Base-by-base conservation (phyloP, 345 rosid genomes). In the Moringa oleifera region DNA sequence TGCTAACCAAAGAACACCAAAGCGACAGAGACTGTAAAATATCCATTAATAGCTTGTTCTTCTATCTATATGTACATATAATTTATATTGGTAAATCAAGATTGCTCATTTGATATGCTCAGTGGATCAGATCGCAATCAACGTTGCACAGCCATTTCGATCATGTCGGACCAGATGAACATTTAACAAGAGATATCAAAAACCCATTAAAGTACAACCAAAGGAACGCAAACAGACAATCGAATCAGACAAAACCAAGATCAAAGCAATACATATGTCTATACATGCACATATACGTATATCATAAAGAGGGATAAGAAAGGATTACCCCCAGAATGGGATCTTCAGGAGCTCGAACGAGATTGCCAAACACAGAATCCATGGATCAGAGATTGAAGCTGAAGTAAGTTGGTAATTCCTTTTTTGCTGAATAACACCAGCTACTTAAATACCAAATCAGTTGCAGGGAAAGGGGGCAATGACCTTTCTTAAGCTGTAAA, bases 261-360 rank as follows among this genome's bases (percentile, higher is more conserved):
- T 41, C 47, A 15, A 41, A 4, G 9, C n/a, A n/a, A n/a, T n/a
- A n/a, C n/a, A n/a, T n/a, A n/a, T n/a, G n/a, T n/a, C n/a, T n/a
- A n/a, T n/a, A n/a, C 5, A 28, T 28, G 8, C 8, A 28, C 33
- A 28, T 28, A 28, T 28, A 28, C 33, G 8, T 28, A 28, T 28
- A 28, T 28, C 3, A 2, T 28, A 28, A 28, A 8, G 8, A 28
- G 12, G 47, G 2, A 41, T 33, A 20, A 59, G 33, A n/a, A 31
- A 13, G 6, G 10, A 45, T 8, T 76, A 85, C 90, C 70, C 90
- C 90, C 22, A 85, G 81, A 65, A 85, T 85, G 31, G 90, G 83
- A 78, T 85, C 90, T 65, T 85, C 87, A 19, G 87, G 87, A 64
- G 87, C 90, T 45, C 75, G 79, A 59, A 41, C 73, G 37, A 85